These are phyloP conservation scores for Cercospora zeae-maydis DNA, from an alignment of 2,329 filamentous ascomycete genomes.

Conservation along the genomic window DNA sequence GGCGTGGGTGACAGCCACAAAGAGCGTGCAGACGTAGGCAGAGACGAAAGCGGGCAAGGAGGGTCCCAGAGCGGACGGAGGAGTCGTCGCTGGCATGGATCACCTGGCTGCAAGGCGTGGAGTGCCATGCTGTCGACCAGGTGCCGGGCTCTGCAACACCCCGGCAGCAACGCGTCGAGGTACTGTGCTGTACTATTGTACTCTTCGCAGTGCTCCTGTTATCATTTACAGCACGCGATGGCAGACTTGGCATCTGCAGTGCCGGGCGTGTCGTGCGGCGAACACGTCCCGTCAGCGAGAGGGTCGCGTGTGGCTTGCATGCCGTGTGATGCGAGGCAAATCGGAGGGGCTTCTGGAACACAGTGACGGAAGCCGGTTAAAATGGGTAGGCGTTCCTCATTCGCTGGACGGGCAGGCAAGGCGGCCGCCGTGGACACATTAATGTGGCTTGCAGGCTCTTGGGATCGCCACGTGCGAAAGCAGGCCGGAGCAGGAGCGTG, in stretches of 20 bases:
- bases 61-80: background rate
- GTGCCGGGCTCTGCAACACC: background rate
- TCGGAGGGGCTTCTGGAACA: slow-evolving; percentile 1
- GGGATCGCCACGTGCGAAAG: slow-evolving; percentile 3
- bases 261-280: background rate
- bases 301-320: slow-evolving; percentile 8
- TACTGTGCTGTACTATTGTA: too few relatives aligned
- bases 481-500: background rate
- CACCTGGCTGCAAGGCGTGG: background rate
- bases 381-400: background rate
- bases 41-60: background rate
- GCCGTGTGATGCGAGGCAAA: background rate
- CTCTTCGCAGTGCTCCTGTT: background rate
- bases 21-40: background rate
- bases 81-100: background rate
- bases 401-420: background rate
- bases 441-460: slow-evolving; percentile 5
- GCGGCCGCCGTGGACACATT: background rate
- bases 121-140: background rate
- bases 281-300: too few relatives aligned
- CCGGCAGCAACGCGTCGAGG: background rate
- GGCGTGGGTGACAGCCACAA: background rate
- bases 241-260: background rate
- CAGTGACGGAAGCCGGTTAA: background rate
- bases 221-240: background rate